phyloP scores from a whole-genome alignment of 495 filamentous ascomycete genomes.

The Xylaria intraflava region DNA sequence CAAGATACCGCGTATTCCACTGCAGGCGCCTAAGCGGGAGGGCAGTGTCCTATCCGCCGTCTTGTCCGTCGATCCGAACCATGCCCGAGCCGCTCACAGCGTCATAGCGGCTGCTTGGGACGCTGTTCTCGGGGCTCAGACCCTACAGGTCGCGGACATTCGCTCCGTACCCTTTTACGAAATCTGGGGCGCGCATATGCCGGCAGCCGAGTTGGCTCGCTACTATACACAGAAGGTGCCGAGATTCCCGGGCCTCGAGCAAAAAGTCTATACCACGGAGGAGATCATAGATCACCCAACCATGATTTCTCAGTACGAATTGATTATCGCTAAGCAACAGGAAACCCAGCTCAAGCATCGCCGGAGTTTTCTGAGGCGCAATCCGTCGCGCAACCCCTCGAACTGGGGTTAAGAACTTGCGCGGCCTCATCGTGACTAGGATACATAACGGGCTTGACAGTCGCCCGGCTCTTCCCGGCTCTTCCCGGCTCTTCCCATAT shows the following conservation, averaged over 20 bases:
- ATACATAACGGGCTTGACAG: too few relatives aligned
- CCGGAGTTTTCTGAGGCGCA: constrained; percentile 11
- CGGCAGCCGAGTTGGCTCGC: constrained; percentile 38
- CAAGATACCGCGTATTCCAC: constrained; percentile 32
- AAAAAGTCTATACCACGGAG: constrained; percentile 32
- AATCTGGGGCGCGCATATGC: constrained; percentile 42
- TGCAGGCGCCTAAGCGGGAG: constrained; percentile 21
- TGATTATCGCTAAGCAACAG: constrained; percentile 38
- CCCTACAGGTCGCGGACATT: constrained; percentile 36
- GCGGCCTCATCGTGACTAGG: constrained; percentile 24
- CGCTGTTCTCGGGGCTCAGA: constrained; percentile 32
- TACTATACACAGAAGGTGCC: constrained; percentile 37
- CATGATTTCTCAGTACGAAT: constrained; percentile 43
- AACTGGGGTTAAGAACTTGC: constrained; percentile 14
- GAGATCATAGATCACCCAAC: constrained; percentile 43
- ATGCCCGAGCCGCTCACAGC: constrained; percentile 27
- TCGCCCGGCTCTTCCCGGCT: constrained; percentile 3
- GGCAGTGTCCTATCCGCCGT: constrained; percentile 9
- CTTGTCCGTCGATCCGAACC: constrained; percentile 17
- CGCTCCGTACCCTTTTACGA: constrained; percentile 44
- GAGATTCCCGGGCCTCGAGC: constrained; percentile 14
- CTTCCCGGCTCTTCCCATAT: too few relatives aligned
- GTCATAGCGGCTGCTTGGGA: constrained; percentile 37
- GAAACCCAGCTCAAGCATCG: constrained; percentile 12
- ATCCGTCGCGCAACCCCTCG: constrained; percentile 11